Conservation (phyloP, 2,329 filamentous ascomycete genomes). For the Hymenoscyphus salicellus region DNA sequence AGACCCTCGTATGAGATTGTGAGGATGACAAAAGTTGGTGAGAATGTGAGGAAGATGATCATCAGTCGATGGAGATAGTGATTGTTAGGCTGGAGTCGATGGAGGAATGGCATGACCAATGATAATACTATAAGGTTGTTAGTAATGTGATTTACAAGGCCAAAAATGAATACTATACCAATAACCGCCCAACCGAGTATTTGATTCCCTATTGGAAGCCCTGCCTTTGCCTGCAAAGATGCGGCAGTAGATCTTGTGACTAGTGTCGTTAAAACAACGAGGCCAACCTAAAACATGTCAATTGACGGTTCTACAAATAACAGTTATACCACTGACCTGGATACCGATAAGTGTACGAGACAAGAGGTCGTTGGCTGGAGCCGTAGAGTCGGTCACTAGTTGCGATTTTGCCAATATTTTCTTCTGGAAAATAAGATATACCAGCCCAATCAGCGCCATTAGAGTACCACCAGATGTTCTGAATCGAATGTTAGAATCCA, state of each 20-base stretch:
- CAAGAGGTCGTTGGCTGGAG: conserved; percentile 44
- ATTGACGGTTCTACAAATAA: not conserved
- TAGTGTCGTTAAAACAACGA: conserved; percentile 75
- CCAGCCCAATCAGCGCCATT: conserved; percentile 72
- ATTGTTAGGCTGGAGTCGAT: conserved; percentile 74
- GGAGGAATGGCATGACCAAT: conserved; percentile 74
- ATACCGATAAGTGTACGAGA: conserved; percentile 61
- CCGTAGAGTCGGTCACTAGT: conserved; percentile 26
- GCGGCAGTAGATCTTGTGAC: conserved; percentile 84
- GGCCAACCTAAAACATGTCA: conserved; percentile 56
- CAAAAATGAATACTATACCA: conserved; percentile 46
- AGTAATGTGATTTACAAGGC: conserved; percentile 7
- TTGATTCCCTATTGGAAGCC: conserved; percentile 84
- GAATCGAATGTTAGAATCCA: conserved; percentile 9
- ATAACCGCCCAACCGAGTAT: conserved; percentile 79
- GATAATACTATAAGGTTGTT: conserved; percentile 56
- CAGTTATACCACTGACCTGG: conserved; percentile 49
- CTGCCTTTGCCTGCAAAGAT: conserved; percentile 79
- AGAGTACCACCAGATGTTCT: conserved; percentile 72
- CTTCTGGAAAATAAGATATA: conserved; percentile 80
- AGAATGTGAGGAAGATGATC: conserved; percentile 87
- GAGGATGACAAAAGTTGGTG: conserved; percentile 90
- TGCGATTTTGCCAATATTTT: conserved; percentile 29
- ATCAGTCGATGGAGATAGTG: conserved; percentile 89
- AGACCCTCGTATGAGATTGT: conserved; percentile 96